Conservation (phyloP, 495 filamentous ascomycete species). For the Penicillium canescens region DNA sequence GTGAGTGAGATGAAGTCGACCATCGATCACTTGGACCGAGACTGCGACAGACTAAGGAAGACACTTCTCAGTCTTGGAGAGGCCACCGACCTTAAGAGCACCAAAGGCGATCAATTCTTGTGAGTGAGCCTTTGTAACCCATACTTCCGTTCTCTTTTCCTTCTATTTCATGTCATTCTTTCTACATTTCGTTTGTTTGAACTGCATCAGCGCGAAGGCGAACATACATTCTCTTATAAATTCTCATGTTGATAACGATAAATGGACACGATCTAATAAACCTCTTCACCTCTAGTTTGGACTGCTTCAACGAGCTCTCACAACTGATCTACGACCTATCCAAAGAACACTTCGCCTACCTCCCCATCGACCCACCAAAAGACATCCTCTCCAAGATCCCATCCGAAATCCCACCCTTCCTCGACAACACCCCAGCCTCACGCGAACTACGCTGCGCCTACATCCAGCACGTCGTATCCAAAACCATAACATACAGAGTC, state of each 20-base stretch:
- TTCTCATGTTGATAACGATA: slow-evolving; percentile 39
- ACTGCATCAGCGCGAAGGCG: slow-evolving; percentile 8
- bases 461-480: slow-evolving; percentile 59
- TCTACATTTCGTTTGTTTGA: slow-evolving; percentile 15
- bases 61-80: slow-evolving; percentile 59
- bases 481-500: slow-evolving; percentile 59
- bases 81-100: slow-evolving; percentile 58
- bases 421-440: slow-evolving; percentile 51
- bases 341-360: slow-evolving; percentile 56
- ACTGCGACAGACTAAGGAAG: slow-evolving; percentile 59
- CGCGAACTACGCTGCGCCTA: slow-evolving; percentile 60
- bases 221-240: slow-evolving; percentile 32
- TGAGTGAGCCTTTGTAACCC: slow-evolving; percentile 48
- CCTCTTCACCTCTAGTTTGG: slow-evolving; percentile 47
- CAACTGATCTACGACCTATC: slow-evolving; percentile 60
- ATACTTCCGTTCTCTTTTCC: slow-evolving; percentile 18
- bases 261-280: slow-evolving; percentile 47
- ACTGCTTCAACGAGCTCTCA: slow-evolving; percentile 58
- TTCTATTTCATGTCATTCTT: slow-evolving; percentile 18
- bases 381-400: slow-evolving; percentile 55
- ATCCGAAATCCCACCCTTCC: slow-evolving; percentile 56
- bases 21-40: slow-evolving; percentile 51
- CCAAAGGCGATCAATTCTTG: slow-evolving; percentile 62
- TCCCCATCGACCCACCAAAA: slow-evolving; percentile 56
- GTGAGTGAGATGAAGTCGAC: slow-evolving; percentile 52